phyloP scores from a whole-genome alignment of 345 rosid genomes.

The Gossypium anomalum region DNA sequence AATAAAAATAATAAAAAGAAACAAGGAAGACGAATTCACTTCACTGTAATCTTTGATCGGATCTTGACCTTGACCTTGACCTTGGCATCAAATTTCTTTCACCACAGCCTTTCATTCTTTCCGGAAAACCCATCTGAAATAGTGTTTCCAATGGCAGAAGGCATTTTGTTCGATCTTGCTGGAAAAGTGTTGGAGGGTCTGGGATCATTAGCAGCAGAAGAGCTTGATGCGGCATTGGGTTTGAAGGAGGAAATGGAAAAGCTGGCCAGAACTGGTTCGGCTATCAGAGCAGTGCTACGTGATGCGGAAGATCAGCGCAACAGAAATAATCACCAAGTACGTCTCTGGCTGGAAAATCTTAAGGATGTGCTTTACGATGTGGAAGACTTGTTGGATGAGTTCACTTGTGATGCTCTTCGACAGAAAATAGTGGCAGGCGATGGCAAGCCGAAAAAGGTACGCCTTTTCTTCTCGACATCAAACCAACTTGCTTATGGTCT shows the following conservation, averaged over 20 bases:
- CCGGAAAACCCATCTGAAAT: too few species aligned
- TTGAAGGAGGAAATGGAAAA: background rate
- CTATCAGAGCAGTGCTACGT: background rate
- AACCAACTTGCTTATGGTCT: background rate
- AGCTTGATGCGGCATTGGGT: background rate
- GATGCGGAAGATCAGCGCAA: background rate
- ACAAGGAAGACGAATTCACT: too few species aligned
- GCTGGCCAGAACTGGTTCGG: background rate
- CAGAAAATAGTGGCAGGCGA: background rate
- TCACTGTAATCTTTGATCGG: background rate
- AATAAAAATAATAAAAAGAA: too few species aligned
- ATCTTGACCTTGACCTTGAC: too few species aligned
- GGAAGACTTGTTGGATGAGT: background rate
- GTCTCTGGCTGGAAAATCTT: background rate
- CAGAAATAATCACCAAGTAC: background rate
- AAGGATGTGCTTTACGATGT: background rate
- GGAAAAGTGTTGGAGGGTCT: background rate
- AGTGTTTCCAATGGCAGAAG: background rate
- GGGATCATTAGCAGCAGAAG: background rate
- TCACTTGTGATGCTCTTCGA: background rate
- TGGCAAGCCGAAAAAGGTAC: background rate
- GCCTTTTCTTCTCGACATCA: background rate
- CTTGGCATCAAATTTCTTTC: too few species aligned
- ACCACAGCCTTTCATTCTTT: too few species aligned
- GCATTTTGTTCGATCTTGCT: background rate